These are phyloP conservation scores for Leishmania aethiopica DNA, from an alignment of 208 protist genomes.

Conservation along the genomic window DNA sequence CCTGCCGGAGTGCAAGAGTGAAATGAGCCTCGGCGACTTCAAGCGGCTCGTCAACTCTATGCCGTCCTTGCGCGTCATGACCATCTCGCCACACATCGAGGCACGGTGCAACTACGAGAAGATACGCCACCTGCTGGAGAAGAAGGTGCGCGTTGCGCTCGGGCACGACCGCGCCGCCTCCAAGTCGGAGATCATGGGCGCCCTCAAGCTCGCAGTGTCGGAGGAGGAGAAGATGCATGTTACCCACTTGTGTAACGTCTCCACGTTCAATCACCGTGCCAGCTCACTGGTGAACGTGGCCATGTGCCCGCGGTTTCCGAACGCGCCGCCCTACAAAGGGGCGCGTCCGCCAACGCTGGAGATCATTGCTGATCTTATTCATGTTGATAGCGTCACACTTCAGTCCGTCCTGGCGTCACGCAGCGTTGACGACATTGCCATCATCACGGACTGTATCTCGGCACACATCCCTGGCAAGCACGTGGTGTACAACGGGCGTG, in stretches of 20 bases:
- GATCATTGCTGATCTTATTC: slow-evolving; percentile 69
- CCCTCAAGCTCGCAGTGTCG: slow-evolving; percentile 38
- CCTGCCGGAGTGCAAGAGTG: slow-evolving; percentile 46
- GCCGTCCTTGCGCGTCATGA: slow-evolving; percentile 73
- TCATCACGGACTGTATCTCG: slow-evolving; percentile 81
- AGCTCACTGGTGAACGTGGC: slow-evolving; percentile 58
- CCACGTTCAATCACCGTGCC: slow-evolving; percentile 71
- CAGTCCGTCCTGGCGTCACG: slow-evolving; percentile 52
- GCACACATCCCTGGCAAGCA: slow-evolving; percentile 55
- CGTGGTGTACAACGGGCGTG: slow-evolving; percentile 63
- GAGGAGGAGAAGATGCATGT: slow-evolving; percentile 60
- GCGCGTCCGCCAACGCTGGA: slow-evolving; percentile 61
- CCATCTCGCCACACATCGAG: slow-evolving; percentile 64
- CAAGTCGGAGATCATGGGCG: slow-evolving; percentile 60
- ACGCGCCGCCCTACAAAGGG: slow-evolving; percentile 54
- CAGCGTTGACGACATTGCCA: slow-evolving; percentile 47
- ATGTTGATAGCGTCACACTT: slow-evolving; percentile 58
- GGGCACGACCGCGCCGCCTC: slow-evolving; percentile 60
- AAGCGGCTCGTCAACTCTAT: slow-evolving; percentile 46
- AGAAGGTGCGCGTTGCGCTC: slow-evolving; percentile 50
- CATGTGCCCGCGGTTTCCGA: slow-evolving; percentile 58
- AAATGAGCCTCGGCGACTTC: slow-evolving; percentile 44
- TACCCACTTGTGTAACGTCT: slow-evolving; percentile 75
- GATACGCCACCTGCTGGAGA: slow-evolving; percentile 49
- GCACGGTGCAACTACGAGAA: slow-evolving; percentile 48